Percentiles rank a stretch among this genome's conserved stretches.
Conservation (phyloP, 352 stramenopile genomes). For the Phytophthora melonis region DNA sequence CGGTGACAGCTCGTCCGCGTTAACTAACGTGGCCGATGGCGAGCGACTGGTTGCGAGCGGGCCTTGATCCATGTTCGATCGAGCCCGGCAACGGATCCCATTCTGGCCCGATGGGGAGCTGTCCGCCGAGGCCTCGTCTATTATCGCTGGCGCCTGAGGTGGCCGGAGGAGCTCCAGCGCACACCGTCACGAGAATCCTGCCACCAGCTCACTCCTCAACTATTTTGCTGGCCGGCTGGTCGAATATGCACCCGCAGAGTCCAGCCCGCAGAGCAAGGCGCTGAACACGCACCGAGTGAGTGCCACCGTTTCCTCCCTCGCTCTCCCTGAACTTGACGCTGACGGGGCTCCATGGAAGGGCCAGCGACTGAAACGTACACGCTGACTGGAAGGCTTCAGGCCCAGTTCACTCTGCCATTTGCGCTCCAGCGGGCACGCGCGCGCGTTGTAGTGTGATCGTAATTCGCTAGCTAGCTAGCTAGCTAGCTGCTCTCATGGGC, state of each 20-base stretch:
- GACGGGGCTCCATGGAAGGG: neutral
- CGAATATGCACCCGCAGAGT: neutral
- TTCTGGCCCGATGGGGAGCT: neutral
- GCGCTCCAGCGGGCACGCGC: slow-evolving; percentile 2
- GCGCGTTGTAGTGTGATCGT: neutral
- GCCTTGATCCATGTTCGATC: neutral
- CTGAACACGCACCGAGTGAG: neutral
- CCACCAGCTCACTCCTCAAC: neutral
- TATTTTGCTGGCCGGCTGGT: neutral
- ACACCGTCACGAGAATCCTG: neutral
- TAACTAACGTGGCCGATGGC: no score
- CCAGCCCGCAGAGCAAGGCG: no score
- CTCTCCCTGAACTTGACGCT: neutral
- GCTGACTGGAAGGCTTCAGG: neutral
- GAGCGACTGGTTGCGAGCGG: no score
- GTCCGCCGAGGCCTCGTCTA: no score
- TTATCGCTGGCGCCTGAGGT: neutral
- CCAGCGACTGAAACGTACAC: neutral
- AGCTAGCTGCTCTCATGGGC: slow-evolving; percentile 24
- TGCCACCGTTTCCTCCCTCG: neutral
- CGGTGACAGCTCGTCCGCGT: no score
- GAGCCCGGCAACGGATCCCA: neutral
- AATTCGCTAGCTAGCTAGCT: neutral
- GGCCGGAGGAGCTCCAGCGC: neutral
- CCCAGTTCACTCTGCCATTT: slow-evolving; percentile 15